Evolutionary conservation across 2,329 filamentous ascomycete genomes (phyloP).

Genomic region (Xylaria sp.): DNA sequence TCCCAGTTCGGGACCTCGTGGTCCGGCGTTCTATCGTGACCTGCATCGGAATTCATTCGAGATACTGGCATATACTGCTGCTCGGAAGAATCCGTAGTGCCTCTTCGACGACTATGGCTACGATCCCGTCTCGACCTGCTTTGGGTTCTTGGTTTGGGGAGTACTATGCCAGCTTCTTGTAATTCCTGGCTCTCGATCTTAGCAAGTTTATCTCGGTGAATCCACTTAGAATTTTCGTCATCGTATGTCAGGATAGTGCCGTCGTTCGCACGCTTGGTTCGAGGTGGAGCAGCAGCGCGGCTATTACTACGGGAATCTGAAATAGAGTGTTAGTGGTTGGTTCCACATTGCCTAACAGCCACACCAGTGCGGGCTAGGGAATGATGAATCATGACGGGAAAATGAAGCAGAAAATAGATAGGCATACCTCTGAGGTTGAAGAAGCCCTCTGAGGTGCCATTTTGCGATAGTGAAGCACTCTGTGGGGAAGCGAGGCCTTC

Average conservation of each 20-base stretch:
- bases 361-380: neutral
- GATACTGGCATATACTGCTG: conserved; percentile 48
- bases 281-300: conserved; percentile 18
- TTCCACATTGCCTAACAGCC: neutral
- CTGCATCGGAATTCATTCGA: conserved; percentile 60
- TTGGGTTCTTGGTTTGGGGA: conserved; percentile 65
- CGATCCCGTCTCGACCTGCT: conserved; percentile 61
- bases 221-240: conserved; percentile 79
- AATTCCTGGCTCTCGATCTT: conserved; percentile 84
- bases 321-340: conserved; percentile 36
- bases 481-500: conserved; percentile 42
- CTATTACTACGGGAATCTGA: conserved; percentile 43
- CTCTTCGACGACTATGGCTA: conserved; percentile 53
- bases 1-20: conserved; percentile 70
- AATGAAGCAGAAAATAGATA: neutral
- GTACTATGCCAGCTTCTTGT: conserved; percentile 77
- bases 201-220: conserved; percentile 85
- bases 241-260: conserved; percentile 50
- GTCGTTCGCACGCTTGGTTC: conserved; percentile 48
- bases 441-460: conserved; percentile 44
- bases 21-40: conserved; percentile 55
- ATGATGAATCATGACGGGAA: neutral
- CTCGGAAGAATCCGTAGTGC: conserved; percentile 49
- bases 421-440: conserved; percentile 45
- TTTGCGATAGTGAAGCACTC: conserved; percentile 35